These are phyloP conservation scores for Ogataea degrootiae DNA, from an alignment of 805 yeast species.

Conservation along the genomic window DNA sequence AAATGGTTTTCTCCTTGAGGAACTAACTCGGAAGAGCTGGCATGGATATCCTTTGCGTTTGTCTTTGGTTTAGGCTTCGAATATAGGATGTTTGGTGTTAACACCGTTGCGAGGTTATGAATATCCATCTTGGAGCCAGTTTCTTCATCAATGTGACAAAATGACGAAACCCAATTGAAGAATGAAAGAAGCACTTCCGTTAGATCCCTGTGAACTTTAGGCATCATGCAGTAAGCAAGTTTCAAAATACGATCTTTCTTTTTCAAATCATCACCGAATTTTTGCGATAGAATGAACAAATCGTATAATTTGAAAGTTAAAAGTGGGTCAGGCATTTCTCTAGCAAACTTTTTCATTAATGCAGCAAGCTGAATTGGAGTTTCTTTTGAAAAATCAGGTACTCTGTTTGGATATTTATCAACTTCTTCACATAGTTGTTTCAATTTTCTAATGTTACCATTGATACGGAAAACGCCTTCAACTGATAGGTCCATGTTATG, in stretches of 20 bases:
- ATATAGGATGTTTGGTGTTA: slow-evolving; percentile 86
- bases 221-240: slow-evolving; percentile 70
- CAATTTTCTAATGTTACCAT: slow-evolving; percentile 86
- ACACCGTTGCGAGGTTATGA: slow-evolving; percentile 90
- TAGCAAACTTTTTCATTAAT: slow-evolving; percentile 78
- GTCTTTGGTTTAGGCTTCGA: slow-evolving; percentile 45
- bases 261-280: slow-evolving; percentile 36
- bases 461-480: slow-evolving; percentile 93
- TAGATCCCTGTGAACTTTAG: slow-evolving; percentile 75
- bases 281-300: slow-evolving; percentile 71
- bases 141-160: slow-evolving; percentile 87
- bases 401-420: slow-evolving; percentile 65
- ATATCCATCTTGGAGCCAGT: slow-evolving; percentile 94
- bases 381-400: slow-evolving; percentile 67
- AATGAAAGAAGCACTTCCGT: slow-evolving; percentile 82
- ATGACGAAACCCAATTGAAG: slow-evolving; percentile 93
- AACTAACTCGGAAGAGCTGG: slow-evolving; percentile 18
- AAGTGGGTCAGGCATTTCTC: slow-evolving; percentile 91
- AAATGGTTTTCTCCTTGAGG: slow-evolving; percentile 67
- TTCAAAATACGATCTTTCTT: slow-evolving; percentile 52
- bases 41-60: slow-evolving; percentile 13
- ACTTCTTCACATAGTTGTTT: slow-evolving; percentile 69
- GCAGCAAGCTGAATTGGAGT: slow-evolving; percentile 93
- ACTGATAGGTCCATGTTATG: slow-evolving; percentile 90
- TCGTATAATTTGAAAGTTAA: slow-evolving; percentile 72